These are phyloP conservation scores for Fusarium protoensiforme DNA, from an alignment of 2,329 filamentous ascomycete genomes.

Conservation along the genomic window DNA sequence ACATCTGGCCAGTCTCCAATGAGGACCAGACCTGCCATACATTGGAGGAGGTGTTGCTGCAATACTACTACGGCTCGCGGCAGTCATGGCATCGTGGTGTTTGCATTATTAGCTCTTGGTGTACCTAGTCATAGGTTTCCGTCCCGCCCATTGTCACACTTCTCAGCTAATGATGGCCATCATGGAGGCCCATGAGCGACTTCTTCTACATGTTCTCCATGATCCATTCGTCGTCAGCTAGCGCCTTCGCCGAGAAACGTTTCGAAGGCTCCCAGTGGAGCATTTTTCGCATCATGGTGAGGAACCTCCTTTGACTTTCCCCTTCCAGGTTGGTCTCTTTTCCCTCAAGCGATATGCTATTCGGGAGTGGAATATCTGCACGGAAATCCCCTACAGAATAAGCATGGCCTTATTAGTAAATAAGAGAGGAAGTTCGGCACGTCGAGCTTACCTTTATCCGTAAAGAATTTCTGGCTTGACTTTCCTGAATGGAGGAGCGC, in stretches of 20 bases:
- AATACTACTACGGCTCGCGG: no score
- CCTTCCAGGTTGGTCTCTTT: slow-evolving; percentile 51
- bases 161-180: no score
- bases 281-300: slow-evolving; percentile 51
- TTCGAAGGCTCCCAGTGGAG: slow-evolving; percentile 50
- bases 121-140: no score
- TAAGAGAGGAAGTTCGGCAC: neutral
- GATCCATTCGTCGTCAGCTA: slow-evolving; percentile 47
- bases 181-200: no score
- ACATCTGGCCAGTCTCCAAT: no score
- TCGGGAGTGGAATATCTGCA: slow-evolving; percentile 32
- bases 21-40: no score
- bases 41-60: no score
- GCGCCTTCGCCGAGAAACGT: slow-evolving; percentile 43
- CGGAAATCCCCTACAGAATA: slow-evolving; percentile 43
- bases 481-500: slow-evolving; percentile 47
- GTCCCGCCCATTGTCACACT: no score
- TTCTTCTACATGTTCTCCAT: slow-evolving; percentile 18
- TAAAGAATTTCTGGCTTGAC: slow-evolving; percentile 52
- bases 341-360: slow-evolving; percentile 46
- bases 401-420: neutral
- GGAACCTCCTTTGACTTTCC: slow-evolving; percentile 44
- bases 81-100: no score
- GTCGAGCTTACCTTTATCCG: slow-evolving; percentile 45
- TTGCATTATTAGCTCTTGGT: no score